A percentile compares a stretch with the other conserved stretches of the same genome.
These are phyloP conservation scores for Chlamydomonas incerta DNA, from an alignment of 139 green algal genomes.

Conservation along the genomic window DNA sequence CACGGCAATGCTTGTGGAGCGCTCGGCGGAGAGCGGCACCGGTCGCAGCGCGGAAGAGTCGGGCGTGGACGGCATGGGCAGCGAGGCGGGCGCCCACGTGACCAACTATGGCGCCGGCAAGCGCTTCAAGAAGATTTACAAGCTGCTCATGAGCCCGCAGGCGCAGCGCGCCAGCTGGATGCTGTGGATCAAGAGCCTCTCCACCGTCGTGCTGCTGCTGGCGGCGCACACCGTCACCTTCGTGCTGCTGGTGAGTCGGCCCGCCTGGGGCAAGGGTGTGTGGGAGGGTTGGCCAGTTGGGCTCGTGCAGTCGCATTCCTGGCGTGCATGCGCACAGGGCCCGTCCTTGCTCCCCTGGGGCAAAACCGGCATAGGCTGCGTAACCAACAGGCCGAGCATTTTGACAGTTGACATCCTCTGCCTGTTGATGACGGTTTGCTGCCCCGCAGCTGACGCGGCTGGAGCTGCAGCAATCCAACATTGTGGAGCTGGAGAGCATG, in stretches of 20 bases:
- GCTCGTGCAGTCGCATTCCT: too few relatives aligned
- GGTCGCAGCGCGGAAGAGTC: neutral
- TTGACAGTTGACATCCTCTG: too few relatives aligned
- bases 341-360: too few relatives aligned
- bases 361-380: too few relatives aligned
- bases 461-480: too few relatives aligned
- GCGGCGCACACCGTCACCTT: neutral
- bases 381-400: too few relatives aligned
- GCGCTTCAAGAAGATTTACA: neutral
- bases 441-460: too few relatives aligned
- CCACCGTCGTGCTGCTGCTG: neutral
- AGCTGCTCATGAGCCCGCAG: constrained; percentile 6
- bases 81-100: neutral
- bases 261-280: too few relatives aligned
- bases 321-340: too few relatives aligned
- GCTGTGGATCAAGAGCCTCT: neutral
- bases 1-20: neutral
- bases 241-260: neutral
- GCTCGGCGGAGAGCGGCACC: neutral
- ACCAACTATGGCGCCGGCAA: constrained; percentile 5
- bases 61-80: neutral
- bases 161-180: neutral
- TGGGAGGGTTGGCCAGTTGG: too few relatives aligned
- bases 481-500: neutral
- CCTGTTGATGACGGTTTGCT: too few relatives aligned